A percentile compares a stretch with the other conserved stretches of the same genome.
Conservation (phyloP, 257 asterid species). For the Ilex asprella region DNA sequence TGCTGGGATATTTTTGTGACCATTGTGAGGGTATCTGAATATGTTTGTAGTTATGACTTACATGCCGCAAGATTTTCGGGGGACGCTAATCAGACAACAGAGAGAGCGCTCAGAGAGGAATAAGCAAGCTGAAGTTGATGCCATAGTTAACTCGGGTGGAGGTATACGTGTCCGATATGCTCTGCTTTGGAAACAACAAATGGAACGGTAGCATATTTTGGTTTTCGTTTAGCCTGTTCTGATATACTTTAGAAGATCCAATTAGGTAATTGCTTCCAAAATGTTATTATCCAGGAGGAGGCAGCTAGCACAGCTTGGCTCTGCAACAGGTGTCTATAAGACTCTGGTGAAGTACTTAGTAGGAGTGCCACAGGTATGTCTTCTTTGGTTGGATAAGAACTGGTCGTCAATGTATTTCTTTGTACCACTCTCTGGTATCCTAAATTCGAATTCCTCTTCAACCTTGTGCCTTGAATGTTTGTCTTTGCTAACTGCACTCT, state of each 20-base stretch:
- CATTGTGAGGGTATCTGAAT: too few species aligned
- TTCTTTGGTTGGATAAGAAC: slow-evolving; percentile 10
- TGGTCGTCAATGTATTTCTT: background rate
- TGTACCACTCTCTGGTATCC: background rate
- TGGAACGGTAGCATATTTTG: slow-evolving; percentile 58
- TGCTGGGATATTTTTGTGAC: too few species aligned
- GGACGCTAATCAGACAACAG: slow-evolving; percentile 88
- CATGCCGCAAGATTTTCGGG: slow-evolving; percentile 98
- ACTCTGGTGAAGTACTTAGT: slow-evolving; percentile 91
- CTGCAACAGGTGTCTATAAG: slow-evolving; percentile 97
- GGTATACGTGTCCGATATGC: slow-evolving; percentile 79
- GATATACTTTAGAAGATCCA: background rate
- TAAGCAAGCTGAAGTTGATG: slow-evolving; percentile 82
- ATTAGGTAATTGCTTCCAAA: slow-evolving; percentile 1
- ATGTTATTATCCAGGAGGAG: slow-evolving; percentile 59
- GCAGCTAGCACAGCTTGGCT: slow-evolving; percentile 93
- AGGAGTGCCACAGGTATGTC: slow-evolving; percentile 92
- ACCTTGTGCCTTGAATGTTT: background rate
- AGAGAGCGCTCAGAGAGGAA: slow-evolving; percentile 98
- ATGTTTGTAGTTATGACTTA: slow-evolving; percentile 78
- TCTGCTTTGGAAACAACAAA: slow-evolving; percentile 89
- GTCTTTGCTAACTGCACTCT: too few species aligned
- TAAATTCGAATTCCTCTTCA: background rate
- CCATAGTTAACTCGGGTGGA: slow-evolving; percentile 75
- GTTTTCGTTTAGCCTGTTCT: slow-evolving; percentile 8